Conservation (phyloP, 2,329 filamentous ascomycete species). For the Dothiorella sarmentorum region DNA sequence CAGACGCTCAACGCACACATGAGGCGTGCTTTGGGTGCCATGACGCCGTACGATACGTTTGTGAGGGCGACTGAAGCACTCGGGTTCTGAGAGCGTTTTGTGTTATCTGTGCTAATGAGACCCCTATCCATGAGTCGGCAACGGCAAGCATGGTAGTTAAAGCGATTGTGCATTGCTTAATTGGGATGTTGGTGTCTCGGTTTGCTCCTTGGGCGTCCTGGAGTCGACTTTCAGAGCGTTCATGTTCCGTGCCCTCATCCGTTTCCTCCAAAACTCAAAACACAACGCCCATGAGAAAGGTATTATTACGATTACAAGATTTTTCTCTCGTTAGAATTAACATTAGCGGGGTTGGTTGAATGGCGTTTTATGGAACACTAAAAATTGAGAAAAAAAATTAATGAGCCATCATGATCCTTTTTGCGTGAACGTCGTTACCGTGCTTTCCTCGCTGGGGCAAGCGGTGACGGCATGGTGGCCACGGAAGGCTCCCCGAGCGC, state of each 20-base stretch:
- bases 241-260: background rate
- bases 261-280: background rate
- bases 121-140: background rate
- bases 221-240: background rate
- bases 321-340: background rate
- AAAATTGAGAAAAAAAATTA: background rate
- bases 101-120: background rate
- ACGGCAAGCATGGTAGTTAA: background rate
- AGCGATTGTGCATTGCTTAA: background rate
- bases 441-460: background rate
- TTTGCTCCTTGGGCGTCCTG: no score
- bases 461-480: background rate
- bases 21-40: constrained; percentile 79
- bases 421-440: background rate
- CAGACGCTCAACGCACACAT: constrained; percentile 86
- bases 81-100: constrained; percentile 21
- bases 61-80: constrained; percentile 57
- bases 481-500: background rate
- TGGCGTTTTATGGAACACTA: constrained; percentile 1
- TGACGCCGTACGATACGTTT: constrained; percentile 84
- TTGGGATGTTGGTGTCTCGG: no score
- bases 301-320: no score
- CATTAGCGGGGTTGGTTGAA: background rate
- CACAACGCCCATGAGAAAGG: no score
- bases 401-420: background rate